These are phyloP conservation scores for Coemansia erecta DNA, from an alignment of 192 early-diverging fungal species.

Conservation along the genomic window DNA sequence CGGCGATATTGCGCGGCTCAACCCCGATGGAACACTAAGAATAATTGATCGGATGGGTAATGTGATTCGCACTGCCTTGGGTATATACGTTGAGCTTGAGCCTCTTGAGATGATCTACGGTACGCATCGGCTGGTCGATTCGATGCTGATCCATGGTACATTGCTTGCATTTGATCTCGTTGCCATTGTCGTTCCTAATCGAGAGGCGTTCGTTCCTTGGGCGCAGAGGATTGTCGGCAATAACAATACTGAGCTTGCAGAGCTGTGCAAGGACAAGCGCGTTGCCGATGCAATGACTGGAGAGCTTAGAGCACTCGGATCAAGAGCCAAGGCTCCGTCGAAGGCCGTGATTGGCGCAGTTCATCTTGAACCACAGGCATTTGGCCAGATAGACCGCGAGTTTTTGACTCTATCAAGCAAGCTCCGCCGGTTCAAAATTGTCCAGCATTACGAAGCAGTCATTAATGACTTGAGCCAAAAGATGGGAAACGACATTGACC, in stretches of 20 bases:
- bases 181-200: constrained; percentile 57
- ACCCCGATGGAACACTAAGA: constrained; percentile 54
- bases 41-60: constrained; percentile 78
- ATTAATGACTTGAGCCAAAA: too few species aligned
- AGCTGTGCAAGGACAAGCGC: neutral
- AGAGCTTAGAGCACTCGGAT: neutral
- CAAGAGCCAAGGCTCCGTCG: neutral
- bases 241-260: neutral
- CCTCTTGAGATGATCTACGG: constrained; percentile 72
- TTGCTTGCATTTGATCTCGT: constrained; percentile 50
- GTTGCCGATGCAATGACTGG: neutral
- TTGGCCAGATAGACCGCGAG: neutral
- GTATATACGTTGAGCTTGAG: constrained; percentile 85
- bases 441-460: too few species aligned
- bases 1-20: too few species aligned
- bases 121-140: too few species aligned
- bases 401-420: neutral
- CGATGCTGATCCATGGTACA: constrained; percentile 60
- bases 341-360: neutral
- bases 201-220: constrained; percentile 49
- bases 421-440: neutral
- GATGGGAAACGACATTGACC: too few species aligned
- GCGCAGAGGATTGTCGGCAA: constrained; percentile 26
- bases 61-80: constrained; percentile 71
- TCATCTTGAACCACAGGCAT: neutral